phyloP scores from a whole-genome alignment of 352 stramenopile genomes.

The Peronospora destructor region DNA sequence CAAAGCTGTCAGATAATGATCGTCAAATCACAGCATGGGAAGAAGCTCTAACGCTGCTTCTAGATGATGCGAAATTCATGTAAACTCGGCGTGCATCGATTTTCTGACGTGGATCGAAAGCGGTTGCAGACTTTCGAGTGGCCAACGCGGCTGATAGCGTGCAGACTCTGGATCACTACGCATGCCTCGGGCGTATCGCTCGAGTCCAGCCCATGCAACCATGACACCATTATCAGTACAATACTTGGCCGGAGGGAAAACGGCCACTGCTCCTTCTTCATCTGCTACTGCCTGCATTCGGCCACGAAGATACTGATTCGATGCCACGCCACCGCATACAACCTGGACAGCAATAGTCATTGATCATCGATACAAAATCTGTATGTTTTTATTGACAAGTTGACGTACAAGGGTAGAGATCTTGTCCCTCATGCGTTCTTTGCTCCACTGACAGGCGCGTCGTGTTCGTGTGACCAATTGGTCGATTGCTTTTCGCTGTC shows the following conservation, averaged over 20 bases:
- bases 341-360: slow-evolving; percentile 38
- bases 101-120: slow-evolving; percentile 13
- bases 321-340: slow-evolving; percentile 95
- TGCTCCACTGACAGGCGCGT: slow-evolving; percentile 81
- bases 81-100: not conserved
- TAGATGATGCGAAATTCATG: too few species aligned
- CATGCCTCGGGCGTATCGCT: slow-evolving; percentile 48
- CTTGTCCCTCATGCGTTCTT: slow-evolving; percentile 37
- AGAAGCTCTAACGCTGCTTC: too few species aligned
- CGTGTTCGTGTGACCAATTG: slow-evolving; percentile 71
- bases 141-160: slow-evolving; percentile 73
- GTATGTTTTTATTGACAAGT: not conserved
- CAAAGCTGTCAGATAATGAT: too few species aligned
- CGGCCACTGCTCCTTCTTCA: slow-evolving; percentile 37
- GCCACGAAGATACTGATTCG: slow-evolving; percentile 91
- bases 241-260: slow-evolving; percentile 73
- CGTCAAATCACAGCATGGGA: too few species aligned
- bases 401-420: slow-evolving; percentile 72
- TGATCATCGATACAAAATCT: not conserved
- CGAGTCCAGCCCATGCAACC: slow-evolving; percentile 91
- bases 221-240: slow-evolving; percentile 99
- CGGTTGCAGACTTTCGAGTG: slow-evolving; percentile 53
- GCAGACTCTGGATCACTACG: slow-evolving; percentile 43
- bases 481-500: slow-evolving; percentile 43
- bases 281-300: slow-evolving; percentile 65